phyloP scores from a whole-genome alignment of 768 basidiomycete genomes.

The Suillus hirtellus region DNA sequence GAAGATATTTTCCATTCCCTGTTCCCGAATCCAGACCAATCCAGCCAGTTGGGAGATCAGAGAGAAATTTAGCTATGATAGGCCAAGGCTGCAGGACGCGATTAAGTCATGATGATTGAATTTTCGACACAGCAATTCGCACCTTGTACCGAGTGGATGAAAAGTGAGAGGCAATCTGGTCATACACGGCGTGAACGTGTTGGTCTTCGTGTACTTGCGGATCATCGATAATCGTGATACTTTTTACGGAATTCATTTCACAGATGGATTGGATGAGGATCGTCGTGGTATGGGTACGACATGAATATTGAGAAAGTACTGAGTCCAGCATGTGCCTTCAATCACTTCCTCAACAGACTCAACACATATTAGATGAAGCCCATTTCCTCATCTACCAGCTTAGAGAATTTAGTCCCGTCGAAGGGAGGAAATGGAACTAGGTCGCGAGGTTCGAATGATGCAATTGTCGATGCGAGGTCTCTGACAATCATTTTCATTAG shows the following conservation, averaged over 20 bases:
- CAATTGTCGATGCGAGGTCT: conserved; percentile 55
- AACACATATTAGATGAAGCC: conserved; percentile 49
- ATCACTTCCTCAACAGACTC: background rate
- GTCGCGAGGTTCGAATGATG: conserved; percentile 42
- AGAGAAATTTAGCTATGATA: conserved; percentile 74
- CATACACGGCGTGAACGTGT: conserved; percentile 84
- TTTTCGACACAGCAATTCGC: conserved; percentile 1
- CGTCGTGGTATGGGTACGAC: conserved; percentile 9
- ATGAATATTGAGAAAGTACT: background rate
- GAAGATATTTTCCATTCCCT: conserved; percentile 97
- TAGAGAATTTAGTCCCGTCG: conserved; percentile 65
- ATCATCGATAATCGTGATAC: conserved; percentile 48
- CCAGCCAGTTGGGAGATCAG: conserved; percentile 69
- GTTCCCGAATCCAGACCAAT: conserved; percentile 94
- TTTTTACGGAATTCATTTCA: conserved; percentile 20
- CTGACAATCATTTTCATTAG: conserved; percentile 34
- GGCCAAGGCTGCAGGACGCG: conserved; percentile 77
- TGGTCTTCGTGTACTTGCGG: conserved; percentile 62
- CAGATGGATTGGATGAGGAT: background rate
- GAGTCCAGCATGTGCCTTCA: background rate
- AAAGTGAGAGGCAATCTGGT: conserved; percentile 84
- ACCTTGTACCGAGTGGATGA: conserved; percentile 90
- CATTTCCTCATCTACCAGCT: conserved; percentile 76
- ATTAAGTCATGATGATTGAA: background rate
- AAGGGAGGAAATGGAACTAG: conserved; percentile 66